phyloP scores from a whole-genome alignment of 176 grass and related monocot genomes.

The Eremochloa ophiuroides region DNA sequence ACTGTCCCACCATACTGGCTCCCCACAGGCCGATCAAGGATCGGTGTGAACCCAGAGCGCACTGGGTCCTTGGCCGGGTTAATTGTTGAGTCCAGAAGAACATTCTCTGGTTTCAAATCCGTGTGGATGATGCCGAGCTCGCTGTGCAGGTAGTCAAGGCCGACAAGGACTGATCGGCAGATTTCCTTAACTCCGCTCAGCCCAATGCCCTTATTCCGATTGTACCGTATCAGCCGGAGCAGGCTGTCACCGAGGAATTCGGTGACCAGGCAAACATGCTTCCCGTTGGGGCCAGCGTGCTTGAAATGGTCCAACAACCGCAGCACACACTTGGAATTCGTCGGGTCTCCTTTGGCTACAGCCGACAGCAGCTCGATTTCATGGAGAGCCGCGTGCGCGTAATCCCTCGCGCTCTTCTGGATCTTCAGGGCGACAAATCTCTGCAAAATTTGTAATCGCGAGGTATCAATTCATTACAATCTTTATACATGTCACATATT shows the following conservation, averaged over 20 bases:
- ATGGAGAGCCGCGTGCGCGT: slow-evolving; percentile 67
- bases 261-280: slow-evolving; percentile 67
- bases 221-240: slow-evolving; percentile 72
- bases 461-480: background rate
- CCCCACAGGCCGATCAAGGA: slow-evolving; percentile 58
- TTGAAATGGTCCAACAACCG: slow-evolving; percentile 84
- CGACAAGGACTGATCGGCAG: slow-evolving; percentile 60
- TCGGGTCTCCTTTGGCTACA: slow-evolving; percentile 64
- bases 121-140: slow-evolving; percentile 81
- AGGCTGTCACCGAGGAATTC: slow-evolving; percentile 84
- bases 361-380: slow-evolving; percentile 76
- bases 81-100: slow-evolving; percentile 82
- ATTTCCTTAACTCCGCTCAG: slow-evolving; percentile 60
- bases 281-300: slow-evolving; percentile 80
- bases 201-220: slow-evolving; percentile 68
- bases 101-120: slow-evolving; percentile 87
- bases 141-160: slow-evolving; percentile 78
- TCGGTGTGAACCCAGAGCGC: slow-evolving; percentile 51
- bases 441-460: slow-evolving; percentile 24
- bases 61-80: slow-evolving; percentile 79
- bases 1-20: slow-evolving; percentile 36
- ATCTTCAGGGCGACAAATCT: slow-evolving; percentile 93
- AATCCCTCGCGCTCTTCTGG: slow-evolving; percentile 93
- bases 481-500: background rate
- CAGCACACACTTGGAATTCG: slow-evolving; percentile 61